Evolutionary conservation across 1,139 yeast species (phyloP).

Genomic region (Hemisphaericaspora subhashii): DNA sequence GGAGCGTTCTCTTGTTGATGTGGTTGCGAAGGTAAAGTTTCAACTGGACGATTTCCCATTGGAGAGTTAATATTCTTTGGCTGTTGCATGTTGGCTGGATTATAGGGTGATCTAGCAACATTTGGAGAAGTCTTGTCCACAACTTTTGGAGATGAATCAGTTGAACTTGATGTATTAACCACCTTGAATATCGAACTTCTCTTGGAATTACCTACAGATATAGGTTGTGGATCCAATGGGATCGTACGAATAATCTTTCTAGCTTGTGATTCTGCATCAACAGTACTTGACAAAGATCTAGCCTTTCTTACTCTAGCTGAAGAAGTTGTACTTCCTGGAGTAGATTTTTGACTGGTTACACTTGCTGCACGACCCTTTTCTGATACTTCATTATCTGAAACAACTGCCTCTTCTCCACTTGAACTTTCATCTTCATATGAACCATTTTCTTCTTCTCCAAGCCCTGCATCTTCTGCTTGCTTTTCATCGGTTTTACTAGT

Average conservation of each 20-base stretch:
- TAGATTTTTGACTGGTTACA: constrained; percentile 31
- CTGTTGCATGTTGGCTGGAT: not conserved
- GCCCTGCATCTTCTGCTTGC: constrained; percentile 20
- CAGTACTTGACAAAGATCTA: constrained; percentile 52
- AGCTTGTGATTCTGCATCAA: constrained; percentile 69
- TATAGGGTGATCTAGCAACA: constrained; percentile 4
- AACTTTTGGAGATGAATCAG: constrained; percentile 28
- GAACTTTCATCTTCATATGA: constrained; percentile 14
- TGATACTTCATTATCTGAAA: constrained; percentile 20
- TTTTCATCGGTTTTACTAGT: constrained; percentile 33
- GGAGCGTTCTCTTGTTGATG: constrained; percentile 9
- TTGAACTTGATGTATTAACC: constrained; percentile 31
- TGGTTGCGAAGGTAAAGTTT: constrained; percentile 5
- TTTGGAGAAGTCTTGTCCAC: constrained; percentile 14
- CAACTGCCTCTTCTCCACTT: constrained; percentile 25
- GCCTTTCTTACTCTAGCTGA: constrained; percentile 35
- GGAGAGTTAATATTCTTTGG: not conserved
- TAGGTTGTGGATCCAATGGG: constrained; percentile 82
- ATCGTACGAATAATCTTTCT: constrained; percentile 72
- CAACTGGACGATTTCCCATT: not conserved
- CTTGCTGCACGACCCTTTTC: constrained; percentile 16
- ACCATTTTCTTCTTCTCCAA: constrained; percentile 23
- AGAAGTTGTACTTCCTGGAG: constrained; percentile 39
- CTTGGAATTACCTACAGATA: constrained; percentile 36
- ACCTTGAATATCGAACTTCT: constrained; percentile 43